These are phyloP conservation scores for Nakaseomyces glabratus DNA, from an alignment of 1,139 yeast genomes.

Conservation along the genomic window DNA sequence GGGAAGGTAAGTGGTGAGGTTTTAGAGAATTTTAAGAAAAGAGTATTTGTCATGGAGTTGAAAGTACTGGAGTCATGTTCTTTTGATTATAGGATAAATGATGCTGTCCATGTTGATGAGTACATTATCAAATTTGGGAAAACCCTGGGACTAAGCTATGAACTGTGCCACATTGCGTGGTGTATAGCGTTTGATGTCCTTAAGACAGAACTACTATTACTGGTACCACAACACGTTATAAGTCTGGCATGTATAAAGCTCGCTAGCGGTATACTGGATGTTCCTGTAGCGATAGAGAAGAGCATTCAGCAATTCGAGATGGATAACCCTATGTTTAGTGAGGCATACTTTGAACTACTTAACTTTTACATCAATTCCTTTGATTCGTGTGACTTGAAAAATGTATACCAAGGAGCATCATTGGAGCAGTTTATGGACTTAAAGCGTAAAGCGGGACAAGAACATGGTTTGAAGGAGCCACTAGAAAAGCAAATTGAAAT, in stretches of 20 bases:
- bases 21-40: constrained; percentile 44
- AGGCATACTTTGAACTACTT: constrained; percentile 51
- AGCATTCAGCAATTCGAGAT: constrained; percentile 37
- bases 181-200: constrained; percentile 63
- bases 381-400: constrained; percentile 34
- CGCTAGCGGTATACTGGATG: constrained; percentile 36
- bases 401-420: constrained; percentile 18
- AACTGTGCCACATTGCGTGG: constrained; percentile 58
- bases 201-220: constrained; percentile 60
- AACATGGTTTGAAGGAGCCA: constrained; percentile 36
- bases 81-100: constrained; percentile 58
- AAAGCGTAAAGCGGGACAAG: constrained; percentile 41
- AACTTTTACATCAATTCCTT: constrained; percentile 52
- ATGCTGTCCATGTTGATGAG: constrained; percentile 47
- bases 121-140: constrained; percentile 62
- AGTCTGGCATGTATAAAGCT: constrained; percentile 59
- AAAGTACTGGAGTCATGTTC: constrained; percentile 64
- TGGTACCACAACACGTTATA: constrained; percentile 70
- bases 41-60: constrained; percentile 52
- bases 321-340: constrained; percentile 47
- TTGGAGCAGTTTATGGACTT: constrained; percentile 42
- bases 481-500: constrained; percentile 15
- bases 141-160: constrained; percentile 39
- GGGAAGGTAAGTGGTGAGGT: constrained; percentile 25
- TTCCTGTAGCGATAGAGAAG: constrained; percentile 16